These are phyloP conservation scores for Geum urbanum DNA, from an alignment of 306 rosid species.

Conservation along the genomic window DNA sequence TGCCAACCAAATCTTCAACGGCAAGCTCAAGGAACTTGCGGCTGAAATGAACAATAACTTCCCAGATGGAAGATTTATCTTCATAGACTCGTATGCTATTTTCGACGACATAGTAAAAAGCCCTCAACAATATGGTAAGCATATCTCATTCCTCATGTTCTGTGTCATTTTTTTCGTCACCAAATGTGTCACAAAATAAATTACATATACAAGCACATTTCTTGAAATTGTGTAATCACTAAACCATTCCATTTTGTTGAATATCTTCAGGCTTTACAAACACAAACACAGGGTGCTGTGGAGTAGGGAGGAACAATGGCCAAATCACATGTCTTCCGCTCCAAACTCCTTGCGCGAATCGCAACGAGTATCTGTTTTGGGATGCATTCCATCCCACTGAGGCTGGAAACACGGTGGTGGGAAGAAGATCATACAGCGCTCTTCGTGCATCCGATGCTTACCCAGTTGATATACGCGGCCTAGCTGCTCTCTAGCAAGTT, in stretches of 20 bases:
- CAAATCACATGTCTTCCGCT: slow-evolving; percentile 75
- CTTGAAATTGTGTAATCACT: neutral
- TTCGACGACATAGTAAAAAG: slow-evolving; percentile 60
- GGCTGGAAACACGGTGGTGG: slow-evolving; percentile 56
- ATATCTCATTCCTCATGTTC: neutral
- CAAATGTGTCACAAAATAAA: too few relatives aligned
- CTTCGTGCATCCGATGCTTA: slow-evolving; percentile 79
- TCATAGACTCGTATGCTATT: slow-evolving; percentile 63
- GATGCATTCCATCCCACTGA: slow-evolving; percentile 96
- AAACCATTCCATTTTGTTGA: neutral
- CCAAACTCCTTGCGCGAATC: slow-evolving; percentile 74
- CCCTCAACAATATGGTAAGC: slow-evolving; percentile 71
- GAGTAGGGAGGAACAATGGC: slow-evolving; percentile 92
- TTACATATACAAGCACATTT: neutral
- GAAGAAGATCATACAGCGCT: slow-evolving; percentile 62
- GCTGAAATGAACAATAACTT: slow-evolving; percentile 59
- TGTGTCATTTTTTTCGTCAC: neutral
- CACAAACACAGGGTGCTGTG: slow-evolving; percentile 77
- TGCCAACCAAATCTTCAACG: slow-evolving; percentile 77
- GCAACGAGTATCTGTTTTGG: slow-evolving; percentile 69
- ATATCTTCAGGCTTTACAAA: slow-evolving; percentile 54
- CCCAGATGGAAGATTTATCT: slow-evolving; percentile 58
- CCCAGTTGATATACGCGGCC: slow-evolving; percentile 64
- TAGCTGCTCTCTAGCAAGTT: slow-evolving; percentile 48
- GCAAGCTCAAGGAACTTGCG: slow-evolving; percentile 55